These are phyloP conservation scores for Babesia gibsoni DNA, from an alignment of 169 alveolate species.

Conservation along the genomic window DNA sequence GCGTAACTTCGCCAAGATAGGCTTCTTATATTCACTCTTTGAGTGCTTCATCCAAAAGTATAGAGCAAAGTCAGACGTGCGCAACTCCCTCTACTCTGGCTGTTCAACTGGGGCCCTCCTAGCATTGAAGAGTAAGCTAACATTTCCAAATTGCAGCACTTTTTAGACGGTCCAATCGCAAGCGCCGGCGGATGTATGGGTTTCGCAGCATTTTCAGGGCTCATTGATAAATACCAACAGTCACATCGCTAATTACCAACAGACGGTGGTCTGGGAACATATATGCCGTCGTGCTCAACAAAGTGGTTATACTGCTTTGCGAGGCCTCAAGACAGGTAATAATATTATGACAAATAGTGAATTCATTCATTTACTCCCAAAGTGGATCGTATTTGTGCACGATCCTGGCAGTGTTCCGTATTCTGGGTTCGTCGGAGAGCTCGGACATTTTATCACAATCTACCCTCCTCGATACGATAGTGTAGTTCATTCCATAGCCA, in stretches of 20 bases:
- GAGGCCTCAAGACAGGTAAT: too few relatives aligned
- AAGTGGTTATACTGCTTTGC: too few relatives aligned
- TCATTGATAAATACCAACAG: slow-evolving; percentile 64
- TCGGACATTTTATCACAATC: slow-evolving; percentile 9
- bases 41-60: slow-evolving; percentile 71
- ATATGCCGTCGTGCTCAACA: too few relatives aligned
- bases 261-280: neutral
- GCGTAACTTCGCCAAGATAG: slow-evolving; percentile 64
- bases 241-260: slow-evolving; percentile 11
- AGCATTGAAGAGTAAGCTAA: slow-evolving; percentile 63
- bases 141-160: neutral
- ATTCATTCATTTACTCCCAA: too few relatives aligned
- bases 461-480: slow-evolving; percentile 30
- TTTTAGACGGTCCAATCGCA: slow-evolving; percentile 59
- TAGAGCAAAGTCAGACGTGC: slow-evolving; percentile 64
- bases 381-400: slow-evolving; percentile 46
- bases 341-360: too few relatives aligned
- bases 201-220: slow-evolving; percentile 74
- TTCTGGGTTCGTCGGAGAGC: slow-evolving; percentile 22
- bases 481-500: slow-evolving; percentile 54
- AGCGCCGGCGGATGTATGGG: slow-evolving; percentile 72
- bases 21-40: slow-evolving; percentile 70
- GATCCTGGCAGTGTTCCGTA: slow-evolving; percentile 11
- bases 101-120: slow-evolving; percentile 76
- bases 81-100: slow-evolving; percentile 75